Evolutionary conservation across 2,329 filamentous ascomycete genomes (phyloP).

Genomic region (Penicillium expansum): DNA sequence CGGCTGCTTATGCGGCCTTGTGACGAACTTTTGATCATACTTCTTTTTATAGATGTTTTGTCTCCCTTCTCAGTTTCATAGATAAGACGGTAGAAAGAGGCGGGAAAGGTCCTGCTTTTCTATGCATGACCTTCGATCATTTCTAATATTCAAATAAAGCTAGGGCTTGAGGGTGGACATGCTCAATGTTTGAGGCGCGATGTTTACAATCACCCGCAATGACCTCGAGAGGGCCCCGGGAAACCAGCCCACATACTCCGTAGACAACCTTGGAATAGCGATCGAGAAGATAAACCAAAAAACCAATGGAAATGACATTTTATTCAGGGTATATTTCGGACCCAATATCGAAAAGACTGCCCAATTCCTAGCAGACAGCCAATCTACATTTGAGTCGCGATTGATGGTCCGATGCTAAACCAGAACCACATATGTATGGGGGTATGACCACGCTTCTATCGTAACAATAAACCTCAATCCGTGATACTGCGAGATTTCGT

Average conservation of each 20-base stretch:
- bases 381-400: slow-evolving; percentile 2
- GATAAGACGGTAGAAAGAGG: no score
- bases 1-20: no score
- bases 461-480: neutral
- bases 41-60: no score
- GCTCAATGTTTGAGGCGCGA: neutral
- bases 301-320: slow-evolving; percentile 7
- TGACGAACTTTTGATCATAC: no score
- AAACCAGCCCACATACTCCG: neutral
- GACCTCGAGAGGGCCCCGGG: neutral
- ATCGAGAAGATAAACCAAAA: neutral
- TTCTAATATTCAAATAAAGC: neutral
- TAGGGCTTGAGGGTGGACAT: neutral
- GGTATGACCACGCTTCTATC: neutral
- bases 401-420: slow-evolving; percentile 6
- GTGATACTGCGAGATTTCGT: neutral
- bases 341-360: neutral
- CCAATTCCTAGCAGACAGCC: neutral
- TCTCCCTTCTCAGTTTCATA: no score
- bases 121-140: no score
- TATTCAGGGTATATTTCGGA: slow-evolving; percentile 20
- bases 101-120: no score
- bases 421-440: slow-evolving; percentile 6
- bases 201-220: neutral
- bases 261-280: neutral